Conservation (phyloP, 164 flowering plant genomes). For the Cinnamomum chago region DNA sequence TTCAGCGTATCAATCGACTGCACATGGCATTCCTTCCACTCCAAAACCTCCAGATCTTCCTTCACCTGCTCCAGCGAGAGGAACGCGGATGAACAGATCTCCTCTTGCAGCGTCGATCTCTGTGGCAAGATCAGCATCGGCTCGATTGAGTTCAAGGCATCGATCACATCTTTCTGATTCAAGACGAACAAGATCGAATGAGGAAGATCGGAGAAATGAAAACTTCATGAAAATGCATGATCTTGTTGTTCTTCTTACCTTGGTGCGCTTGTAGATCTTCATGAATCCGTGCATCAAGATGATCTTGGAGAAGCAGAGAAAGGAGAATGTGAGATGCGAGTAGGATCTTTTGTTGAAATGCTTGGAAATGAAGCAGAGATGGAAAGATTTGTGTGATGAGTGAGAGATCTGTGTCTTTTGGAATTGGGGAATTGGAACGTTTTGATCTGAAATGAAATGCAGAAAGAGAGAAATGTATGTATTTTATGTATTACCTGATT, state of each 20-base stretch:
- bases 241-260: neutral
- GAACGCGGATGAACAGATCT: conserved; percentile 9
- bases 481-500: conserved; percentile 6
- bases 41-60: conserved; percentile 11
- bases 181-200: neutral
- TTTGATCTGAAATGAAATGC: neutral
- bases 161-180: conserved; percentile 10
- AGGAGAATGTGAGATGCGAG: neutral
- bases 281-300: conserved; percentile 20
- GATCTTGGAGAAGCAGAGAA: conserved; percentile 10
- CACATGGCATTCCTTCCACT: conserved; percentile 22
- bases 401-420: neutral
- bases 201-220: neutral
- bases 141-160: conserved; percentile 4
- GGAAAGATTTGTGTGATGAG: neutral
- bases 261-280: conserved; percentile 10
- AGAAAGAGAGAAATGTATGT: neutral
- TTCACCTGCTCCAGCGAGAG: conserved; percentile 17
- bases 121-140: conserved; percentile 2
- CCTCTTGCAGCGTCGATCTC: conserved; percentile 19
- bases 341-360: neutral
- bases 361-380: neutral
- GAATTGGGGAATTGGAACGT: neutral
- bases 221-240: neutral
- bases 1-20: conserved; percentile 12